phyloP scores from a whole-genome alignment of 1,284 basidiomycete genomes.

The Boletus nobilissimus region DNA sequence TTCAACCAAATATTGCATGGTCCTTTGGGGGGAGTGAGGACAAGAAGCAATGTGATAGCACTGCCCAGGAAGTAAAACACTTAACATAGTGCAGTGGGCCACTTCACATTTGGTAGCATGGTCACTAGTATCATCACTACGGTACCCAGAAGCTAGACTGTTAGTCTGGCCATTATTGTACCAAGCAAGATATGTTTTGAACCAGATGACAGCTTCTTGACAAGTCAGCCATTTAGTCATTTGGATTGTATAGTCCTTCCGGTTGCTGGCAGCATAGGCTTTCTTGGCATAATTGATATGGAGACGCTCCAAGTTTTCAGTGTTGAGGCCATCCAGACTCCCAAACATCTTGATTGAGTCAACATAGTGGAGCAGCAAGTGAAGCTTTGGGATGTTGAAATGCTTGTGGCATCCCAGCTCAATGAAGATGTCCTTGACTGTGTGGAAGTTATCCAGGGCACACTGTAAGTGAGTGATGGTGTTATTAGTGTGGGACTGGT shows the following conservation, averaged over 20 bases:
- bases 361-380: constrained; percentile 30
- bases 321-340: constrained; percentile 24
- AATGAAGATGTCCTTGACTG: neutral
- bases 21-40: neutral
- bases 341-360: constrained; percentile 8
- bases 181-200: constrained; percentile 10
- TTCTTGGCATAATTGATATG: constrained; percentile 34
- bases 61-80: too few species aligned
- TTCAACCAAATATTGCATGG: neutral
- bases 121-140: too few species aligned
- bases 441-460: neutral
- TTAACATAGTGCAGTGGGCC: too few species aligned
- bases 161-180: too few species aligned
- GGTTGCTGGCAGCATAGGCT: constrained; percentile 17
- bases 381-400: constrained; percentile 38
- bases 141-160: too few species aligned
- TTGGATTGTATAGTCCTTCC: neutral
- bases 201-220: constrained; percentile 21
- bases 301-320: constrained; percentile 25
- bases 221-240: constrained; percentile 1
- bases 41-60: too few species aligned
- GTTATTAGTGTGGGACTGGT: neutral
- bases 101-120: too few species aligned
- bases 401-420: neutral
- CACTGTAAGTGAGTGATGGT: neutral